Evolutionary conservation across 257 asterid species (phyloP).

Genomic region (Nicotiana tabacum): DNA sequence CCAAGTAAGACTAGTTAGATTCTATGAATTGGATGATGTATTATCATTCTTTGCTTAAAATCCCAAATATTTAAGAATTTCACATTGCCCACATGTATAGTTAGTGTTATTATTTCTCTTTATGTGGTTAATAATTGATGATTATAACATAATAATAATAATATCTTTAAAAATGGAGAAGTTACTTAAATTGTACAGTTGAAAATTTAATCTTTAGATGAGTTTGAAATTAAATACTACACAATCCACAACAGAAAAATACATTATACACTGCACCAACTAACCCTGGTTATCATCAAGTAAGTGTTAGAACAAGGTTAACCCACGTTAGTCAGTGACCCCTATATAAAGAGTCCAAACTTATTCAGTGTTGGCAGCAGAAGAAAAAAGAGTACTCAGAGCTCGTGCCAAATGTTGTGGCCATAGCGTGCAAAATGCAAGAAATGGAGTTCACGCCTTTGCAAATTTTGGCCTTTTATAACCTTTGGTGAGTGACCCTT

Average conservation of each 20-base stretch:
- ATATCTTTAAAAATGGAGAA: not conserved
- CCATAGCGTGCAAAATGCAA: not conserved
- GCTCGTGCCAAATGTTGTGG: not conserved
- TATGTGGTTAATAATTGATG: not conserved
- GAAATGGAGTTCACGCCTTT: not conserved
- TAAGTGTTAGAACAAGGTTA: not conserved
- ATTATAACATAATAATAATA: too few species aligned
- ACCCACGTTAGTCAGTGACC: not conserved
- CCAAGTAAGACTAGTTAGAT: not conserved
- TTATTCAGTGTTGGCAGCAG: not conserved
- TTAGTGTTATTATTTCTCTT: not conserved
- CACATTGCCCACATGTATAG: not conserved
- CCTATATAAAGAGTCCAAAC: constrained; percentile 8
- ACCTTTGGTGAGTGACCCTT: not conserved
- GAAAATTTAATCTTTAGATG: not conserved
- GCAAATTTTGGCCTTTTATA: not conserved
- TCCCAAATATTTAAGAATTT: not conserved
- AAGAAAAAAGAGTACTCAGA: not conserved
- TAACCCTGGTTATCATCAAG: not conserved
- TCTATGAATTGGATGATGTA: not conserved
- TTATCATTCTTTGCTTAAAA: not conserved
- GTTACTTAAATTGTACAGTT: not conserved
- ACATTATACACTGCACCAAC: not conserved
- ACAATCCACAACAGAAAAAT: not conserved
- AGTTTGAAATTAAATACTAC: not conserved